A percentile compares a stretch with the other conserved stretches of the same genome.
Conservation (phyloP, 768 basidiomycete species). For the Harrya chromipes region DNA sequence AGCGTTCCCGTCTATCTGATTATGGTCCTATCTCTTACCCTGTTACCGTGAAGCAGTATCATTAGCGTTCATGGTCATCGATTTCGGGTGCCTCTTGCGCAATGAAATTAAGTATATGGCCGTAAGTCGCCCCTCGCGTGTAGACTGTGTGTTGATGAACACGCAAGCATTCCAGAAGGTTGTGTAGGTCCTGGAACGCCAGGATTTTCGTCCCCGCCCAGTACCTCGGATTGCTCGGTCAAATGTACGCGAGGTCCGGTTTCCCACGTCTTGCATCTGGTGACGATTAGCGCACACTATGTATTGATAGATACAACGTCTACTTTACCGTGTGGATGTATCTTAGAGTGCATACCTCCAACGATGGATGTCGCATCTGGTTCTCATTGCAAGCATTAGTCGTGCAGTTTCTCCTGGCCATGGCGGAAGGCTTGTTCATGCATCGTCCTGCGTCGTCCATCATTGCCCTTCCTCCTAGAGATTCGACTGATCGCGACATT, state of each 20-base stretch:
- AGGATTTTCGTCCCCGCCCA: conserved; percentile 11
- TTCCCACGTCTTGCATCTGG: not conserved
- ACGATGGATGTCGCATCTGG: conserved; percentile 16
- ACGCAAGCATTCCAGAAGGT: conserved; percentile 2
- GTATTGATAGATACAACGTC: conserved; percentile 18
- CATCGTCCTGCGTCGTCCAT: conserved; percentile 8
- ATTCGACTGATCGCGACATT: not conserved
- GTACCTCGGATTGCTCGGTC: conserved; percentile 18
- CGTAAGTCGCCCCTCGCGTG: conserved; percentile 4
- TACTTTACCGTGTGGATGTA: conserved; percentile 19
- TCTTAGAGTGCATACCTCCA: conserved; percentile 1
- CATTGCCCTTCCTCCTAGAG: not conserved
- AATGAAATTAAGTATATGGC: conserved; percentile 19
- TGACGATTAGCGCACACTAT: not conserved
- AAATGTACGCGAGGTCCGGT: conserved; percentile 13
- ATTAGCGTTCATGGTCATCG: conserved; percentile 9
- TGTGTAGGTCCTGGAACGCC: conserved; percentile 6
- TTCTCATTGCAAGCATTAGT: conserved; percentile 12
- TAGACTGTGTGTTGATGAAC: not conserved
- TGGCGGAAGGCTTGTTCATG: conserved; percentile 17
- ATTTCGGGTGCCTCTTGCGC: conserved; percentile 9
- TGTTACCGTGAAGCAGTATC: conserved; percentile 4
- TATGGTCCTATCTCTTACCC: not conserved
- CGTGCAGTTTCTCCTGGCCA: conserved; percentile 11
- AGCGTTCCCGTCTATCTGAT: not conserved